Evolutionary conservation across 1,284 basidiomycete genomes (phyloP).

Genomic region (Ceratobasidium sp.): DNA sequence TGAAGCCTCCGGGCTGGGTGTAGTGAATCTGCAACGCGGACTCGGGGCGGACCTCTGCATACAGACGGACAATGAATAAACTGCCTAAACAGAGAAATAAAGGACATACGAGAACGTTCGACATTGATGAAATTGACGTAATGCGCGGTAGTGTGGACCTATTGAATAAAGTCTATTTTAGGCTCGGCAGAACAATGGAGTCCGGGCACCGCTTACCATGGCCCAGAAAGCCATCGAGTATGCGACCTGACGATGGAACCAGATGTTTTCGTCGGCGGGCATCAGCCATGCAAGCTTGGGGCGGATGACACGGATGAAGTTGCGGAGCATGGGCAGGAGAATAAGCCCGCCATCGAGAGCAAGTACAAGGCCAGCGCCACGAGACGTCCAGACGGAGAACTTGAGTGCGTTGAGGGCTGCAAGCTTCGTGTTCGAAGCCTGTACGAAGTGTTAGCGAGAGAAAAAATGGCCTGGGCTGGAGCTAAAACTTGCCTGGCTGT

Average conservation of each 20-base stretch:
- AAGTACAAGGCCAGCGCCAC: constrained; percentile 86
- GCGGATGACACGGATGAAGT: constrained; percentile 80
- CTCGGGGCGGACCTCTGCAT: constrained; percentile 78
- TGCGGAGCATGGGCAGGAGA: constrained; percentile 85
- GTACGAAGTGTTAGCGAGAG: constrained; percentile 3
- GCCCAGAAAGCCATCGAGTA: constrained; percentile 90
- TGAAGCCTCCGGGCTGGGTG: constrained; percentile 83
- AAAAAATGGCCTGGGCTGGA: too few relatives aligned
- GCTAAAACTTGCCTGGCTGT: constrained; percentile 67
- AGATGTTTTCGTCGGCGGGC: constrained; percentile 88
- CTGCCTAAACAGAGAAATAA: constrained; percentile 40
- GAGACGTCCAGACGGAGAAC: constrained; percentile 86
- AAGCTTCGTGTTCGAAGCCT: constrained; percentile 71
- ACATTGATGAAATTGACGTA: constrained; percentile 84
- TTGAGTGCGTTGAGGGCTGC: constrained; percentile 77
- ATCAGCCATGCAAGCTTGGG: constrained; percentile 80
- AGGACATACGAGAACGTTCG: constrained; percentile 48
- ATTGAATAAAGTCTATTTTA: constrained; percentile 20
- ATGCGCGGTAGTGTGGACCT: constrained; percentile 86
- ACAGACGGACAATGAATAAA: constrained; percentile 30
- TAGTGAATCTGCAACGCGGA: constrained; percentile 85
- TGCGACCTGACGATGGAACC: constrained; percentile 90
- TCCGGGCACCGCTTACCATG: constrained; percentile 54
- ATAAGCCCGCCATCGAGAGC: constrained; percentile 85
- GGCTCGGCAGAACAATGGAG: constrained; percentile 11